Evolutionary conservation across 2,329 filamentous ascomycete genomes (phyloP).

Genomic region (Alternaria gansuensis): DNA sequence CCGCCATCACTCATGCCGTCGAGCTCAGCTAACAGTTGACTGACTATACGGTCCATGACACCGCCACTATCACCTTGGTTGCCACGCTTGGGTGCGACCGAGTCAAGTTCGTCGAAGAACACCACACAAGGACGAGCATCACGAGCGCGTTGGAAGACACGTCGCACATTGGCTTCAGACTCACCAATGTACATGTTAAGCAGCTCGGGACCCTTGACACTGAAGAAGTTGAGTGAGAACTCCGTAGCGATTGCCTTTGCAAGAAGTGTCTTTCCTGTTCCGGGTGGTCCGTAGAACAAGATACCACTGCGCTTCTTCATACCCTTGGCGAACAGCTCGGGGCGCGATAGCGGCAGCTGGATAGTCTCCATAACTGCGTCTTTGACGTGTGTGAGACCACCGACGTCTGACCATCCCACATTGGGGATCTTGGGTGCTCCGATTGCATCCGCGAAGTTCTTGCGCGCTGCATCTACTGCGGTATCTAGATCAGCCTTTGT

Average conservation of each 20-base stretch:
- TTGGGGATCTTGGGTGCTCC: conserved; percentile 98
- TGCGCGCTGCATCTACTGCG: conserved; percentile 93
- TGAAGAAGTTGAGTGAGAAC: conserved; percentile 94
- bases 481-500: conserved; percentile 85
- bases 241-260: conserved; percentile 94
- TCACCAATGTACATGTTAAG: conserved; percentile 98
- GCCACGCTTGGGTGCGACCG: conserved; percentile 92
- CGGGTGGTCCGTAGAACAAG: conserved; percentile 88
- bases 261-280: conserved; percentile 90
- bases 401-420: conserved; percentile 95
- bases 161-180: conserved; percentile 88
- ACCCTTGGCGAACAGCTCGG: conserved; percentile 93
- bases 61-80: conserved; percentile 97
- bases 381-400: conserved; percentile 91
- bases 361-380: conserved; percentile 98
- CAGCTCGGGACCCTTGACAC: conserved; percentile 88
- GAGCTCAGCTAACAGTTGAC: conserved; percentile 90
- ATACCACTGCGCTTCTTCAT: conserved; percentile 98
- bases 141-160: conserved; percentile 86
- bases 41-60: conserved; percentile 98
- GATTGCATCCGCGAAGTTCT: conserved; percentile 98
- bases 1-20: conserved; percentile 97
- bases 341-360: conserved; percentile 87
- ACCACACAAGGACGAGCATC: conserved; percentile 89
- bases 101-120: conserved; percentile 93